Percentiles rank a stretch among this genome's conserved stretches.
Evolutionary conservation across 345 rosid species (phyloP).

Genomic region (Gossypium australe): DNA sequence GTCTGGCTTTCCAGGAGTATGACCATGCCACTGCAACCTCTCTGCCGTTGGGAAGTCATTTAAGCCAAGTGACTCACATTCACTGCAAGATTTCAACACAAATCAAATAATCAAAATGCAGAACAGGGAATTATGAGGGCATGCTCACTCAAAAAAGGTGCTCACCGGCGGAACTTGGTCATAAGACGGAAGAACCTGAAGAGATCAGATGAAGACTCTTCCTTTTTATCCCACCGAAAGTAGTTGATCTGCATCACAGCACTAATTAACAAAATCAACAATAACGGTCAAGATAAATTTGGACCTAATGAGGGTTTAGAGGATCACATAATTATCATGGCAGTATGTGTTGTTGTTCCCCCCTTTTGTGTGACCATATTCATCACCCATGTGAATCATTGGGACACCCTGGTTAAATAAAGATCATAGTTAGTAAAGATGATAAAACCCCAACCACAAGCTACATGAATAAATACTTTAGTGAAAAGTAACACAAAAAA

Average conservation of each 20-base stretch:
- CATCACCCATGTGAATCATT: conserved; percentile 97
- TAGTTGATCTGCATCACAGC: conserved; percentile 59
- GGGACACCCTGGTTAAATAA: conserved; percentile 73
- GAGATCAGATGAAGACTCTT: conserved; percentile 68
- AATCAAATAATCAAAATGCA: conserved; percentile 4
- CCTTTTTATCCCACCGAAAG: conserved; percentile 88
- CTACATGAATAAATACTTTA: neutral
- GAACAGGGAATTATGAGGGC: neutral
- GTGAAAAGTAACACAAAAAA: neutral
- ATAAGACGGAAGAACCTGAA: conserved; percentile 76
- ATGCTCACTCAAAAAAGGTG: conserved; percentile 11
- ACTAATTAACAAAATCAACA: conserved; percentile 18
- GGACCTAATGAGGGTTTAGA: conserved; percentile 15
- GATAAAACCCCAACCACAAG: neutral
- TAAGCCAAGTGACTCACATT: conserved; percentile 83
- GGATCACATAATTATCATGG: conserved; percentile 79
- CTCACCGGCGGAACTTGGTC: conserved; percentile 78
- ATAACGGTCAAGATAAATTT: neutral
- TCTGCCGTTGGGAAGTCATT: conserved; percentile 82
- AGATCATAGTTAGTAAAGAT: conserved; percentile 19
- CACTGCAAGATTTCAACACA: conserved; percentile 41
- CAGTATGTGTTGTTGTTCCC: conserved; percentile 97
- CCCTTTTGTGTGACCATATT: conserved; percentile 94
- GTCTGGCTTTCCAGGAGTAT: conserved; percentile 62
- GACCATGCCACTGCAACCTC: conserved; percentile 95